These are phyloP conservation scores for Starmerella vitae DNA, from an alignment of 805 yeast species.

Conservation along the genomic window DNA sequence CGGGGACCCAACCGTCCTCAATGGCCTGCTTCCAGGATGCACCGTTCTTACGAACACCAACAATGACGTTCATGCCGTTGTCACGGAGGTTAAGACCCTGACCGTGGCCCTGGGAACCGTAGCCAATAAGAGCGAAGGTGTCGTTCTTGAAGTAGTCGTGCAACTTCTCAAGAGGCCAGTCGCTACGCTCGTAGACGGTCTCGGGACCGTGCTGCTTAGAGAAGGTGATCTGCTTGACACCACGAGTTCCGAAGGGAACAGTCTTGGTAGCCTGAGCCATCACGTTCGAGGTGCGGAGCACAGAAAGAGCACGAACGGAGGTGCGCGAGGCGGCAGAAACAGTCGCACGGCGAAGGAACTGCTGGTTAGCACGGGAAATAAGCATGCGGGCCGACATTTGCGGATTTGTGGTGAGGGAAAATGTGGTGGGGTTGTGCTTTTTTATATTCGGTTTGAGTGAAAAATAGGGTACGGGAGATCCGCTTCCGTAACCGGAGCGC, in stretches of 20 bases:
- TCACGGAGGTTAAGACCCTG: constrained; percentile 99
- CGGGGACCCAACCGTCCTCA: constrained; percentile 99
- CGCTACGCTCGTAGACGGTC: constrained; percentile 94
- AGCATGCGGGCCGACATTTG: constrained; percentile 23
- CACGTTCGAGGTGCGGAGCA: constrained; percentile 30
- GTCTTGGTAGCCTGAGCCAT: constrained; percentile 18
- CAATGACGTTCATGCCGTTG: constrained; percentile 92
- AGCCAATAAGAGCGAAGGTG: constrained; percentile 94
- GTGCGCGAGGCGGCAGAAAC: constrained; percentile 29
- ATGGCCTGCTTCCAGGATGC: constrained; percentile 99
- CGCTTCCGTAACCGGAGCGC: constrained; percentile 3
- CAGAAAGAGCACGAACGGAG: constrained; percentile 47
- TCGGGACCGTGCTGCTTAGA: constrained; percentile 72
- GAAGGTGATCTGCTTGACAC: constrained; percentile 91
- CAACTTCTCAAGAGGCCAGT: constrained; percentile 98
- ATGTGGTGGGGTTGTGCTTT: constrained; percentile 1
- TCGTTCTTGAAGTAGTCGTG: constrained; percentile 94
- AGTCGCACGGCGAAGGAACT: constrained; percentile 33
- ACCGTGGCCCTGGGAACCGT: constrained; percentile 99
- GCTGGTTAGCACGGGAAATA: constrained; percentile 24
- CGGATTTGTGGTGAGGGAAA: background rate
- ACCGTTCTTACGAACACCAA: constrained; percentile 98
- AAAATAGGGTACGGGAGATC: background rate
- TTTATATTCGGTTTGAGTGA: background rate
- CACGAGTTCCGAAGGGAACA: constrained; percentile 54